phyloP scores from a whole-genome alignment of 2,329 filamentous ascomycete species.

The Emmonsia crescens region DNA sequence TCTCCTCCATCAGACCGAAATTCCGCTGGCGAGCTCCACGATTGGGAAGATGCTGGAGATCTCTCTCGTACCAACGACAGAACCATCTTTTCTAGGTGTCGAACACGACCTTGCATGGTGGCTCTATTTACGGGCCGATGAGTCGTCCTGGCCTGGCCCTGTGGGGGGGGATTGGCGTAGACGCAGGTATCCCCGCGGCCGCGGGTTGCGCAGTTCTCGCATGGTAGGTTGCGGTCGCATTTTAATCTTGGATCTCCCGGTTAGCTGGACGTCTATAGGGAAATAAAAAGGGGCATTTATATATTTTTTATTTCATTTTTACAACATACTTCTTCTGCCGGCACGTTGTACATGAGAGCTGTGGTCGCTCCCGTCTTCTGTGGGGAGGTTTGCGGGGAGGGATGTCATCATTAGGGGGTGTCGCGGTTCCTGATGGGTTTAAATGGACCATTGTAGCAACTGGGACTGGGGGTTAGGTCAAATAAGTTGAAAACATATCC shows the following conservation, averaged over 20 bases:
- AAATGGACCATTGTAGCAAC: neutral
- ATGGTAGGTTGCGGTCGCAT: constrained; percentile 47
- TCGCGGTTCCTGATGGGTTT: neutral
- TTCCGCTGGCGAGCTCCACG: neutral
- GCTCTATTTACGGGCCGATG: constrained; percentile 51
- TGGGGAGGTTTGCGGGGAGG: constrained; percentile 7
- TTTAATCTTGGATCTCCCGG: constrained; percentile 33
- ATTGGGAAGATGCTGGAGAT: neutral
- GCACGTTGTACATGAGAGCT: constrained; percentile 28
- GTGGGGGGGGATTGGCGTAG: constrained; percentile 37
- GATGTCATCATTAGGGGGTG: neutral
- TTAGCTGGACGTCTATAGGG: neutral
- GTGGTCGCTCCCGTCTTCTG: constrained; percentile 25
- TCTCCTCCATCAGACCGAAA: neutral
- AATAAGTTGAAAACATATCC: neutral
- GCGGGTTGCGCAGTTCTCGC: constrained; percentile 46
- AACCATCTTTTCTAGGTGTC: neutral
- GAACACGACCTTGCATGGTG: constrained; percentile 37
- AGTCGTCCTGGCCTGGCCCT: constrained; percentile 31
- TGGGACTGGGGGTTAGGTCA: neutral
- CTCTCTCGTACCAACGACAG: neutral
- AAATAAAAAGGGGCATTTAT: neutral
- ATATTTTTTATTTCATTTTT: neutral
- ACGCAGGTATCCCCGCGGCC: constrained; percentile 46
- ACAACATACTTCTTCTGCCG: constrained; percentile 25